These are phyloP conservation scores for Argentina anserina DNA, from an alignment of 306 rosid species.

Conservation along the genomic window DNA sequence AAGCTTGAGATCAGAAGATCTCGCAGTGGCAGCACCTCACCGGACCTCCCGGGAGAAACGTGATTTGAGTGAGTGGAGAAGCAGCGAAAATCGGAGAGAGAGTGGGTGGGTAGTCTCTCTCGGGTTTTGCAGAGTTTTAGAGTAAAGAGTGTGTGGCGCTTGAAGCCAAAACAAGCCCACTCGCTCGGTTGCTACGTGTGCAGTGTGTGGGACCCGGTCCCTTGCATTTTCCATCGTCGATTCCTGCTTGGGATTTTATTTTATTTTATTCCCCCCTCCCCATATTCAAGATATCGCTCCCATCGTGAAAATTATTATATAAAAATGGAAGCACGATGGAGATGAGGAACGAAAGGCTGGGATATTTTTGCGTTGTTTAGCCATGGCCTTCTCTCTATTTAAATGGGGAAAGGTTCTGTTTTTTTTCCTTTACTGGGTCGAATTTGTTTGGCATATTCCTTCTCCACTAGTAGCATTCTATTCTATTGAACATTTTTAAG, in stretches of 20 bases:
- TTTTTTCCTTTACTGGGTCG: too few species aligned
- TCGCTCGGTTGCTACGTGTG: constrained; percentile 33
- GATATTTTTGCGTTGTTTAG: background rate
- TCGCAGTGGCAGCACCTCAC: background rate
- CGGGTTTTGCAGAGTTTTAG: too few species aligned
- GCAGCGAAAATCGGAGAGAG: background rate
- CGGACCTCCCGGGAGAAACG: constrained; percentile 15
- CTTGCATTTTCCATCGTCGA: constrained; percentile 12
- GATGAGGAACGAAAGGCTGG: constrained; percentile 24
- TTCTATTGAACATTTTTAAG: too few species aligned
- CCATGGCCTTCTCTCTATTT: background rate
- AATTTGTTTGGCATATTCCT: too few species aligned
- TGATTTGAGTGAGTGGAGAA: background rate
- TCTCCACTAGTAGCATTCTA: too few species aligned
- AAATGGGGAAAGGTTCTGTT: background rate
- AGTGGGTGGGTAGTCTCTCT: background rate
- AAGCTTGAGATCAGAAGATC: constrained; percentile 14
- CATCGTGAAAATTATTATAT: too few species aligned
- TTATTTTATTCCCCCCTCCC: background rate
- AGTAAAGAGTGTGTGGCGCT: background rate
- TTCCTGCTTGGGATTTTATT: background rate
- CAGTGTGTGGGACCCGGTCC: constrained; percentile 25
- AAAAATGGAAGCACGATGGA: background rate
- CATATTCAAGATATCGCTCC: background rate
- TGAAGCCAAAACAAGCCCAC: background rate